Evolutionary conservation across 768 basidiomycete species (phyloP), one percentile per base, ranked within the genome.

Genomic region (Russula compacta): DNA sequence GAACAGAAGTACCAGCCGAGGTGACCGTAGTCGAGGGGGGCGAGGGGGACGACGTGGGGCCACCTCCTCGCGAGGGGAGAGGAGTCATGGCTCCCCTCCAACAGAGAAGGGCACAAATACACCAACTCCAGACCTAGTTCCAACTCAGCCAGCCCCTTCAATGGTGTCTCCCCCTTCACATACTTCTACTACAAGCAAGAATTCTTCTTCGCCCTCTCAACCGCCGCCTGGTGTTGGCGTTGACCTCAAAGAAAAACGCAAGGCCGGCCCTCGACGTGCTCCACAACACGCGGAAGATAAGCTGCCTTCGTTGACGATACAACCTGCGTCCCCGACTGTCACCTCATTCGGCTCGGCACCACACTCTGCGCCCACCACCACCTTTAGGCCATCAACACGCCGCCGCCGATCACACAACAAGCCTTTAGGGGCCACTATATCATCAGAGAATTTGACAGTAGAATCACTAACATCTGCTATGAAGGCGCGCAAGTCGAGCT

Each of bases 351-450:
- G 49, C 19, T 50, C 59, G 14, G 35, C 56, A 12, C 64, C 71
- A 56, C 58, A 67, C 0, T 49, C 70, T 38, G 64, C 63, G 9
- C 36, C 68, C 15, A 56, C 73, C 6, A 66, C 66, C 1, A 69
- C 78, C 10, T 69, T 80, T 50, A 79, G 77, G 48, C 72, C 77
- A 15, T 64, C 77, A 17, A 75, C 77, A 63, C 80, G 81, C 47
- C 78, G 82, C 49, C 79, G 77, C 65, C 81, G 82, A 44, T 76
- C 81, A 21, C 73, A 73, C 2, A 70, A 71, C 42, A 79, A 75
- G 47, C 40, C 64, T 9, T 47, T 67, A 17, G 55, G 52, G 10
- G 46, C 56, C 6, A 53, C 66, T 17, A 46, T 67, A 19, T 46
- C 64, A 15, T 70, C 70, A 19, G 64, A 64, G 8, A 60, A 53